These are phyloP conservation scores for Apostasia ramifera DNA, from an alignment of 106 monocot genomes.

Conservation along the genomic window DNA sequence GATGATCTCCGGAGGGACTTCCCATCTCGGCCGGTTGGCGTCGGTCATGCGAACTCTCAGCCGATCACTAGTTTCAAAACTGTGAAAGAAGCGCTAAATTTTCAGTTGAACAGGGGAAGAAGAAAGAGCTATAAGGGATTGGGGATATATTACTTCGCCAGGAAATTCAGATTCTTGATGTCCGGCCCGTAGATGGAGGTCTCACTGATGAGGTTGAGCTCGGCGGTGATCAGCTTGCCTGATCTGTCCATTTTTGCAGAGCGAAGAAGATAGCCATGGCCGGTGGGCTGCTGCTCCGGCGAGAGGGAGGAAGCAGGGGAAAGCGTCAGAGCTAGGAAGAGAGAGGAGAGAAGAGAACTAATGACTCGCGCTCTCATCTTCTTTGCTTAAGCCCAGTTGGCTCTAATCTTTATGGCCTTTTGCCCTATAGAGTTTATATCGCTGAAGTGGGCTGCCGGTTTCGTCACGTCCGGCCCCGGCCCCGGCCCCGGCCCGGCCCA, in stretches of 20 bases:
- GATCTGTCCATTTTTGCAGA: conserved; percentile 12
- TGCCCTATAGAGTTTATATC: too few relatives aligned
- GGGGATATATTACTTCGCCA: conserved; percentile 22
- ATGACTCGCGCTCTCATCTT: too few relatives aligned
- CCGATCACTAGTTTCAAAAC: conserved; percentile 43
- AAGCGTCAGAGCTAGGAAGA: too few relatives aligned
- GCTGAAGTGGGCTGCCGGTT: too few relatives aligned
- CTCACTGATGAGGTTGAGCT: conserved; percentile 15
- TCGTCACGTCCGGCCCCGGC: too few relatives aligned
- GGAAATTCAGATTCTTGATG: conserved; percentile 25
- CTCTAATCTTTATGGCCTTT: too few relatives aligned
- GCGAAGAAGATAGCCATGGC: conserved; percentile 29
- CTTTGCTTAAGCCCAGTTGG: too few relatives aligned
- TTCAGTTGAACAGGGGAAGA: not conserved
- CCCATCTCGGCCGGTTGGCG: conserved; percentile 29
- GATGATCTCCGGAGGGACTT: conserved; percentile 38
- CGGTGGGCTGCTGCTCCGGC: not conserved
- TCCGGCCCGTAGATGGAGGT: conserved; percentile 37
- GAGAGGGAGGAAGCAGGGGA: too few relatives aligned
- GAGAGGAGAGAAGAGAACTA: too few relatives aligned
- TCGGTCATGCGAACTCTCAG: conserved; percentile 47
- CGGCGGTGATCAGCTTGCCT: conserved; percentile 23
- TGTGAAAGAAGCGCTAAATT: not conserved
- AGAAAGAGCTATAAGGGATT: not conserved
- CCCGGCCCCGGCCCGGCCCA: too few relatives aligned